These are phyloP conservation scores for Chlorella variabilis DNA, from an alignment of 163 green algal species.

Conservation along the genomic window DNA sequence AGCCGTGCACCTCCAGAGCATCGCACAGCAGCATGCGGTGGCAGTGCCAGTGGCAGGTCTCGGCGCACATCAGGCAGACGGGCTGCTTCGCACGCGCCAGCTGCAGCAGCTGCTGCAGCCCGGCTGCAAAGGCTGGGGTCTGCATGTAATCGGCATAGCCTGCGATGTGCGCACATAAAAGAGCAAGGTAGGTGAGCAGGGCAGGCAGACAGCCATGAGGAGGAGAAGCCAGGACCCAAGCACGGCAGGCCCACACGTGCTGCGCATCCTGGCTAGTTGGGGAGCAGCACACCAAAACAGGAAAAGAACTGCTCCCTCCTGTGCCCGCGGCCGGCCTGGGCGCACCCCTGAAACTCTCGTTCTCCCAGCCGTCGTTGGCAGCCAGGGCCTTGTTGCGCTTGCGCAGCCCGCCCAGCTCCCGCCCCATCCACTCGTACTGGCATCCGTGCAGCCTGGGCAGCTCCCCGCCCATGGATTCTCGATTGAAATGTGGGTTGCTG, in stretches of 20 bases:
- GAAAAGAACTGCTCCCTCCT: no score
- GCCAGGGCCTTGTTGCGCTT: constrained; percentile 19
- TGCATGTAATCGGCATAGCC: constrained; percentile 42
- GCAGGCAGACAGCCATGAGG: neutral
- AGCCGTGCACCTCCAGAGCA: constrained; percentile 16
- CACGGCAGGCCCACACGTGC: no score
- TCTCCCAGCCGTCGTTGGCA: constrained; percentile 51
- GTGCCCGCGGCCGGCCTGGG: no score
- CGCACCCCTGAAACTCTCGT: constrained; percentile 35
- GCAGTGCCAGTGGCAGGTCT: constrained; percentile 18
- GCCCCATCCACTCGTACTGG: constrained; percentile 49
- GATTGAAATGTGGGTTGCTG: constrained; percentile 54
- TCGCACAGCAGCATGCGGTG: constrained; percentile 32
- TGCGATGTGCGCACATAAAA: neutral
- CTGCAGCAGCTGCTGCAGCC: constrained; percentile 8
- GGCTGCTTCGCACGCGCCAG: neutral
- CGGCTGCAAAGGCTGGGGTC: neutral
- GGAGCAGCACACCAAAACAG: no score
- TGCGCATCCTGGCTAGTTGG: no score
- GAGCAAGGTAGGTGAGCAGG: no score
- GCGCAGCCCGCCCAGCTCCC: constrained; percentile 44
- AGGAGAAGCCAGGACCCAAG: no score
- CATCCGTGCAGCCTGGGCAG: constrained; percentile 28
- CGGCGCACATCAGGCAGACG: constrained; percentile 31
- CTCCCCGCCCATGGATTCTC: constrained; percentile 16